A percentile compares a stretch with the other conserved stretches of the same genome.
These are phyloP conservation scores for Corniculantispora saksenae DNA, from an alignment of 2,329 filamentous ascomycete species.

Conservation along the genomic window DNA sequence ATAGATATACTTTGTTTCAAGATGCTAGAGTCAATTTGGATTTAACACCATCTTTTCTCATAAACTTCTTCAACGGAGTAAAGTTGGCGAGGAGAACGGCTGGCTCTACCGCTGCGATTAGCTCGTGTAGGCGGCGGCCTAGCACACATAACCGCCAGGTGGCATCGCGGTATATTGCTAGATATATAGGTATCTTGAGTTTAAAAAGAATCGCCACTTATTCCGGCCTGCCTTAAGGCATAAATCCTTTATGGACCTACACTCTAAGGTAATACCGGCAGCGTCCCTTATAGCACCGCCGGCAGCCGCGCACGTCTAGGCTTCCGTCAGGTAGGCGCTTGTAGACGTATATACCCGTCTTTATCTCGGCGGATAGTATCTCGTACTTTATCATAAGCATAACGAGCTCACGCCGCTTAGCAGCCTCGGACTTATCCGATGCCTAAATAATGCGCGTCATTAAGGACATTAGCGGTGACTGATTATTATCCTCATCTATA, in stretches of 20 bases:
- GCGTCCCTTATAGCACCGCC: neutral
- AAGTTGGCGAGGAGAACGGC: neutral
- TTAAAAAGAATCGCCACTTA: conserved; percentile 2
- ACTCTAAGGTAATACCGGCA: neutral
- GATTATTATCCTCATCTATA: neutral
- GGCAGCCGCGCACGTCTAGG: neutral
- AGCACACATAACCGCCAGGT: conserved; percentile 11
- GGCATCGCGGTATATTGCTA: neutral
- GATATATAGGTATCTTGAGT: neutral
- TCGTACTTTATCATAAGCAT: neutral
- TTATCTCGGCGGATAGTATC: neutral
- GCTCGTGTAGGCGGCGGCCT: neutral
- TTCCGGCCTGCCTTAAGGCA: neutral
- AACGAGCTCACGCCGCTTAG: neutral
- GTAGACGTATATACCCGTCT: neutral
- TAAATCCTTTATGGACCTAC: neutral
- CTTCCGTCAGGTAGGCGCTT: neutral
- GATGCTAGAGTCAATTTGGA: conserved; percentile 27
- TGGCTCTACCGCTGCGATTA: neutral
- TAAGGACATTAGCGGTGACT: neutral
- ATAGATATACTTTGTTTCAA: conserved; percentile 25
- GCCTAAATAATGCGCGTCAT: neutral
- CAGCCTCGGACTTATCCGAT: neutral
- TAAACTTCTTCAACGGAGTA: neutral
- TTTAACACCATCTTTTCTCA: neutral